Percentiles rank a stretch among this genome's conserved stretches.
These are phyloP conservation scores for Pilatotrama ljubarskyi DNA, from an alignment of 768 basidiomycete species.

Conservation along the genomic window DNA sequence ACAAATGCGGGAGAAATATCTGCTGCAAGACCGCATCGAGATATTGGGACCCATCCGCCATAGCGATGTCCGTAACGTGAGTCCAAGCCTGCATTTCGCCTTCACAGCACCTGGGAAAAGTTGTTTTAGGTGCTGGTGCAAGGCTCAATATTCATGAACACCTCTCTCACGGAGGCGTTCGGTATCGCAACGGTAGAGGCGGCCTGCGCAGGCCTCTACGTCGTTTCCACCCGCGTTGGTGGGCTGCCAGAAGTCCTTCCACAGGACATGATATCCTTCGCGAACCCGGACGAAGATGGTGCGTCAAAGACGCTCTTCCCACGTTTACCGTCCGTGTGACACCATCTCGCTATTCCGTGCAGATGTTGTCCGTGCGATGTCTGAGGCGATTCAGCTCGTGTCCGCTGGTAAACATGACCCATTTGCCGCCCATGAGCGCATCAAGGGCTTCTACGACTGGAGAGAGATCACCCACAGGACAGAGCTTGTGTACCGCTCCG, in stretches of 20 bases:
- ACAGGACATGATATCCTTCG: slow-evolving; percentile 92
- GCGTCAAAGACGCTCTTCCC: slow-evolving; percentile 21
- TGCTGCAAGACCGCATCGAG: slow-evolving; percentile 89
- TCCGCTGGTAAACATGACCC: slow-evolving; percentile 72
- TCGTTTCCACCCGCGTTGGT: slow-evolving; percentile 92
- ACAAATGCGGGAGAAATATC: slow-evolving; percentile 92
- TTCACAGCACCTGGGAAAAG: not conserved
- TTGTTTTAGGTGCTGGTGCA: slow-evolving; percentile 70
- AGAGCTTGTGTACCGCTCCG: slow-evolving; percentile 77
- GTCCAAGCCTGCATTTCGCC: slow-evolving; percentile 25
- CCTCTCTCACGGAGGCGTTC: slow-evolving; percentile 94
- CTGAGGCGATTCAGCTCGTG: slow-evolving; percentile 76
- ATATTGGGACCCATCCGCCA: slow-evolving; percentile 81
- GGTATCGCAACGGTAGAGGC: slow-evolving; percentile 98
- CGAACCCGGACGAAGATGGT: slow-evolving; percentile 94
- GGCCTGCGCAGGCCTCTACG: slow-evolving; percentile 90
- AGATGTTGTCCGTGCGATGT: slow-evolving; percentile 87
- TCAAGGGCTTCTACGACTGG: slow-evolving; percentile 90
- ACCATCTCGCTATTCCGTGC: not conserved
- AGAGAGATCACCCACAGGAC: slow-evolving; percentile 73
- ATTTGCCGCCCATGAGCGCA: slow-evolving; percentile 67
- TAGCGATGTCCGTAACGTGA: slow-evolving; percentile 78
- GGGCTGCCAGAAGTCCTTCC: slow-evolving; percentile 96
- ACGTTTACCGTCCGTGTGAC: too few relatives aligned
- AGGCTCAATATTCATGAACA: slow-evolving; percentile 93